These are phyloP conservation scores for Leccinum disarticulatum DNA, from an alignment of 768 basidiomycete genomes.

Conservation along the genomic window DNA sequence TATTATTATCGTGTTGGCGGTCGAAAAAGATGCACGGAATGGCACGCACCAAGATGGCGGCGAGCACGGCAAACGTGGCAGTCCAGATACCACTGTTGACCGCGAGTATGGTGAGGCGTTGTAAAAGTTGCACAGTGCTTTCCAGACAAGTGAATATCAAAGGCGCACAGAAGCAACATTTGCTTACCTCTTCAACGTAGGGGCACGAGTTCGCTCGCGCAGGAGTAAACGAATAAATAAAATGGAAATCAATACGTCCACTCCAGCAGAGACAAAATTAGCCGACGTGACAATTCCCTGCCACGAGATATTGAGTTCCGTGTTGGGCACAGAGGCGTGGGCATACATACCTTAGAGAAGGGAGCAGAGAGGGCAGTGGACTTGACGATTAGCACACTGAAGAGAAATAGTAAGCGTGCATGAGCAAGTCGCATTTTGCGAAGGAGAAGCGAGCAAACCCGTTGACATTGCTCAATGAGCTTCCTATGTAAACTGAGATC, in stretches of 20 bases:
- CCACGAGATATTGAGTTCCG: not conserved
- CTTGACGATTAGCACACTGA: not conserved
- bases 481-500: not conserved
- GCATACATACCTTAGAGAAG: not conserved
- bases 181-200: not conserved
- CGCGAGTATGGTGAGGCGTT: not conserved
- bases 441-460: not conserved
- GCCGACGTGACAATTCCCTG: not conserved
- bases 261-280: not conserved
- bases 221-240: conserved; percentile 1
- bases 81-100: not conserved
- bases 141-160: not conserved
- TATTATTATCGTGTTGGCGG: not conserved
- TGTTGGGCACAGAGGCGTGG: not conserved
- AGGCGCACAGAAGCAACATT: not conserved
- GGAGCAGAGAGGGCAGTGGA: not conserved
- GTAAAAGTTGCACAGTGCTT: not conserved
- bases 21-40: not conserved
- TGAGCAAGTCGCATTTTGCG: not conserved
- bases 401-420: not conserved
- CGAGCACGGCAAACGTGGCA: not conserved
- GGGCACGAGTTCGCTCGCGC: not conserved
- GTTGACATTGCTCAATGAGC: not conserved
- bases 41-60: not conserved
- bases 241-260: conserved; percentile 1